Base-by-base conservation (phyloP, 345 rosid genomes). In the Hypericum androsaemum region DNA sequence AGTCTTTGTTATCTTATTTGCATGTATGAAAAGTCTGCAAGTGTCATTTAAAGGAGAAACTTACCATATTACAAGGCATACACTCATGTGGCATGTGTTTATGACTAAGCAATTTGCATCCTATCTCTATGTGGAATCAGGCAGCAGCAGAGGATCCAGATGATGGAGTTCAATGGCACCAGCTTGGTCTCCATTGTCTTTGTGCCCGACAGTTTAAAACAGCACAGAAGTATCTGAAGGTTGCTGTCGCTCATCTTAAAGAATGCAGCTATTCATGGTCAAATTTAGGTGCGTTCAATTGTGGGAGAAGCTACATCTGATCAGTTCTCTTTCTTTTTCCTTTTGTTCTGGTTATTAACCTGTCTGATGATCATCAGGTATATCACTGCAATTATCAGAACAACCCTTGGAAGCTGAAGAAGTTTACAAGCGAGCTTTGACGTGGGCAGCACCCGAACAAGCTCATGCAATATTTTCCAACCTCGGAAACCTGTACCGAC, bases 181-280 rank as follows among this genome's bases (percentile, higher is more conserved):
- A 92, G 70, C 88, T 92, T 38, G 98, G 98, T 64, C 83, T 92
- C 59, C 97, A 88, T 59, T 64, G 71, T 71, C 94, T 92, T 41
- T 78, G 86, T 65, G 73, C 88, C 32, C 78, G 64, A 64, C 80
- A 83, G 46, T 92, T 83, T 77, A 76, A 75, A 73, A 64, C 68
- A 52, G 86, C 98, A 22, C 88, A 88, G 57, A 88, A 83, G 69
- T 84, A 92, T 75, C 83, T 92, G 58, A 92, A 92, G 65, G 79
- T 78, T 50, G 86, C 98, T 5, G 79, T 78, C 59, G 65, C 78
- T 45, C 88, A 75, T 47, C 71, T 76, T 56, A 73, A 55, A 62
- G 82, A 81, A 58, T 74, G 82, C 73, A 72, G 88, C 70, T 81
- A 72, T 55, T 76, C 80, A 8, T 92, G 98, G 96, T 88, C 94